Percentiles rank a stretch among this genome's conserved stretches.
phyloP scores from a whole-genome alignment of 2,329 filamentous ascomycete species.

The Scedosporium apiospermum region DNA sequence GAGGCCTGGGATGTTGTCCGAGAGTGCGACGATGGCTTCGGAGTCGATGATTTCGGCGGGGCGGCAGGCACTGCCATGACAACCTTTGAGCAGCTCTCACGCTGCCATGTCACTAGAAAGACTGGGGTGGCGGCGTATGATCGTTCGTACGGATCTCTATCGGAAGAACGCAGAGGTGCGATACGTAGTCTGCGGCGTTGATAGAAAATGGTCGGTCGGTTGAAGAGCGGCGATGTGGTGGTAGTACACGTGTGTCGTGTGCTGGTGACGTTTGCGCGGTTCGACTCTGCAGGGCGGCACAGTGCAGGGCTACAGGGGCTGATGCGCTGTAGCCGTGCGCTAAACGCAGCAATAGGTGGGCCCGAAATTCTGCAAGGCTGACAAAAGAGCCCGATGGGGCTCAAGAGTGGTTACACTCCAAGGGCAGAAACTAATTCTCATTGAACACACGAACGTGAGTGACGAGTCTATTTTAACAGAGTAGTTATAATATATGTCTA shows the following conservation, averaged over 20 bases:
- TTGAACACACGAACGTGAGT: neutral
- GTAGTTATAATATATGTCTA: constrained; percentile 8
- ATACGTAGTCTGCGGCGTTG: neutral
- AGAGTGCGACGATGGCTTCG: constrained; percentile 5
- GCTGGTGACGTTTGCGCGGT: neutral
- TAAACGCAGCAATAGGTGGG: neutral
- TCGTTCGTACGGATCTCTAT: neutral
- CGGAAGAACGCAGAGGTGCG: neutral
- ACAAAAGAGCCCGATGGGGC: neutral
- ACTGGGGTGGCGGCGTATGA: neutral
- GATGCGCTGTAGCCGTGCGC: neutral
- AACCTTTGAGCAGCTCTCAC: neutral
- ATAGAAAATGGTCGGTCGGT: neutral
- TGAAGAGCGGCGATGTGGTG: neutral
- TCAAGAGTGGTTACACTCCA: neutral
- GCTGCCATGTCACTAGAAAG: neutral
- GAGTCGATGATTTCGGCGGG: constrained; percentile 4
- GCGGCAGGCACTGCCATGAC: neutral
- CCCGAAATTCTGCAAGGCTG: neutral
- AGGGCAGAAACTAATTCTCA: neutral
- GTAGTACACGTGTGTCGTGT: neutral
- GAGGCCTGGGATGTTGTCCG: constrained; percentile 7
- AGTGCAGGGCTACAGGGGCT: neutral
- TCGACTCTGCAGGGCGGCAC: neutral
- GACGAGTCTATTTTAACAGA: neutral